Base-by-base conservation (phyloP, 495 filamentous ascomycete species). In the Tuber borchii region DNA sequence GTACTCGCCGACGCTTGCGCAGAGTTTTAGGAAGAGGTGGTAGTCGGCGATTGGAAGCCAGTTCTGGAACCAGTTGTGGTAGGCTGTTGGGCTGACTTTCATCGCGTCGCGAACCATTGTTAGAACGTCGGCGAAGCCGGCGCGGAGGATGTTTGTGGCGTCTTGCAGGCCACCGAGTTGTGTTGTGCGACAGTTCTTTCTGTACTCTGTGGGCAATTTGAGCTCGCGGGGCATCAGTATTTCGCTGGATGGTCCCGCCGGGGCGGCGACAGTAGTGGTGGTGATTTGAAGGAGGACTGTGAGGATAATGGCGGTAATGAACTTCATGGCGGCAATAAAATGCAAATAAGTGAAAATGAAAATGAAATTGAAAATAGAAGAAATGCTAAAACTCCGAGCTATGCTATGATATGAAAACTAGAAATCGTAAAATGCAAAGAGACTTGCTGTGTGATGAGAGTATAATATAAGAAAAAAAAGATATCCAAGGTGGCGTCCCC, bases 1-100 rank as follows among this genome's bases (percentile, higher is more conserved):
- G 56, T 34, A 65, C 16, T 65, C 56, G 4, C 26, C 34, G 26
- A 65, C 56, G 56, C 56, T 65, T 6, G 56, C 56, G 26, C 56
- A 65, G 4, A 65, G 56, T 34, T 65, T 65, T 31, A 65, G 56
- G 56, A 65, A 65, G 56, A 65, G 56, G 56, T 65, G 56, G 26
- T 65, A 65, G 56, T 65, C 56, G 0, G 12, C 56, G 34, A 65
- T 65, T 2, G 56, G 56, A 16, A 65, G 56, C 56, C 56, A 65
- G 10, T 65, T 65, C 34, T 34, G 2, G 56, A 65, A 65, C 56
- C 56, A 65, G 14, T 65, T 65, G 26, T 65, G 17, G 26, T 17
- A 31, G 26, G 26, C 56, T 31, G 56, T 65, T 65, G 56, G 56
- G 14, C 56, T 34, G 56, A 65, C 26, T 34, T 65, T 3, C 56